Conservation (phyloP, 225 moss, liverwort and hornwort species). For the Sphagnum contortum region DNA sequence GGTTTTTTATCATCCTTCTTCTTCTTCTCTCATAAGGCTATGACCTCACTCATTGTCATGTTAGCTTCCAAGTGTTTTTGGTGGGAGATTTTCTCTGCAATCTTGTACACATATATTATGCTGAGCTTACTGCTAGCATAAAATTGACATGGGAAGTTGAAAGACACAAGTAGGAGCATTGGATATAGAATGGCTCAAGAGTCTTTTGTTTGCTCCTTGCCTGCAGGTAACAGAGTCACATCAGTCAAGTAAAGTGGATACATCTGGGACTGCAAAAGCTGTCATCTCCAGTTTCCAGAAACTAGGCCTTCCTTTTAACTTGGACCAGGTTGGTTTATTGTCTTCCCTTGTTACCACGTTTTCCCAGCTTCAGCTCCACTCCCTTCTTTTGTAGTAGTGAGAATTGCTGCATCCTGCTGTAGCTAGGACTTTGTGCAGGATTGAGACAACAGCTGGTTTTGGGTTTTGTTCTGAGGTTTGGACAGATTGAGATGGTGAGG, state of each 20-base stretch:
- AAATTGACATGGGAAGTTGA: no score
- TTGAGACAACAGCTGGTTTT: no score
- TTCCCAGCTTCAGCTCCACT: neutral
- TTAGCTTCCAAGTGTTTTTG: neutral
- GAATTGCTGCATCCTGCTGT: no score
- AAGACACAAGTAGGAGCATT: no score
- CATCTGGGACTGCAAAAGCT: slow-evolving; percentile 95
- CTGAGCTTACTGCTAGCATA: no score
- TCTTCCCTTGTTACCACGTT: neutral
- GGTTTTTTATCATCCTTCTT: slow-evolving; percentile 22
- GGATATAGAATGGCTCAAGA: neutral
- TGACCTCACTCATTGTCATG: no score
- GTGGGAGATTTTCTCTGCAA: neutral
- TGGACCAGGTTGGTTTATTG: slow-evolving; percentile 38
- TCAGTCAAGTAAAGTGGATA: slow-evolving; percentile 83
- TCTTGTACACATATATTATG: no score
- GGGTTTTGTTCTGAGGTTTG: neutral
- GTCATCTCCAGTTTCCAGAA: slow-evolving; percentile 74
- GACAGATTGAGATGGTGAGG: slow-evolving; percentile 77
- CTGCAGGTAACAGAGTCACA: slow-evolving; percentile 91
- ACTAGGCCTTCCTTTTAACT: slow-evolving; percentile 55
- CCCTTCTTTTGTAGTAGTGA: neutral
- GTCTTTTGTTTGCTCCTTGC: neutral
- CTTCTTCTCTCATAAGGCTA: no score
- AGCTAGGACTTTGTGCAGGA: neutral